Evolutionary conservation across 2,329 filamentous ascomycete genomes (phyloP).

Genomic region (Penicillium sp.): DNA sequence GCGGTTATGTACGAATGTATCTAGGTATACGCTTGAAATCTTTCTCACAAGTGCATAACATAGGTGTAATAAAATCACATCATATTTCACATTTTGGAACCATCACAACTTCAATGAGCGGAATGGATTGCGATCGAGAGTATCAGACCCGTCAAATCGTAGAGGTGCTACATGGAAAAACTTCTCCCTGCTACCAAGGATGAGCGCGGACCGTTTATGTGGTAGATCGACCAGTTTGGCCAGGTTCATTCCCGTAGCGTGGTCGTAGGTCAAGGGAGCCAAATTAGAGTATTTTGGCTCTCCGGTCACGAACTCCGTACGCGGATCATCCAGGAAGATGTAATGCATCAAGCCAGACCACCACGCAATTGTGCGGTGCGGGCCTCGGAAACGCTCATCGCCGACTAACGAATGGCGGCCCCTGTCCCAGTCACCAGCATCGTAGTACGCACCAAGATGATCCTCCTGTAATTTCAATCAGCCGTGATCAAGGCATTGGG

Average conservation of each 20-base stretch:
- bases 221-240: conserved; percentile 4
- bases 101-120: neutral
- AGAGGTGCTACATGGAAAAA: neutral
- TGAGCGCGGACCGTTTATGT: conserved; percentile 8
- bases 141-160: too few species aligned
- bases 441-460: conserved; percentile 9
- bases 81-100: neutral
- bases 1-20: too few species aligned
- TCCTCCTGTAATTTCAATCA: neutral
- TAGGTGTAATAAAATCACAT: neutral
- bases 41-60: neutral
- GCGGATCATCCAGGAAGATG: conserved; percentile 7
- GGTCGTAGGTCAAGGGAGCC: conserved; percentile 6
- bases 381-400: conserved; percentile 4
- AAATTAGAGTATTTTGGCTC: conserved; percentile 11
- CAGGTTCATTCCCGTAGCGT: conserved; percentile 9
- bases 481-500: neutral
- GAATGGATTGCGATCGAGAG: too few species aligned
- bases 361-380: conserved; percentile 8
- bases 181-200: conserved; percentile 9
- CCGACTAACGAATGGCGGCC: conserved; percentile 7
- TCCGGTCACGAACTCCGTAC: conserved; percentile 4
- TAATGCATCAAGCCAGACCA: conserved; percentile 10
- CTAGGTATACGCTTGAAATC: too few species aligned
- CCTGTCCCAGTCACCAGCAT: conserved; percentile 10